These are phyloP conservation scores for Wickerhamiella brachini DNA, from an alignment of 805 yeast genomes.

Conservation along the genomic window DNA sequence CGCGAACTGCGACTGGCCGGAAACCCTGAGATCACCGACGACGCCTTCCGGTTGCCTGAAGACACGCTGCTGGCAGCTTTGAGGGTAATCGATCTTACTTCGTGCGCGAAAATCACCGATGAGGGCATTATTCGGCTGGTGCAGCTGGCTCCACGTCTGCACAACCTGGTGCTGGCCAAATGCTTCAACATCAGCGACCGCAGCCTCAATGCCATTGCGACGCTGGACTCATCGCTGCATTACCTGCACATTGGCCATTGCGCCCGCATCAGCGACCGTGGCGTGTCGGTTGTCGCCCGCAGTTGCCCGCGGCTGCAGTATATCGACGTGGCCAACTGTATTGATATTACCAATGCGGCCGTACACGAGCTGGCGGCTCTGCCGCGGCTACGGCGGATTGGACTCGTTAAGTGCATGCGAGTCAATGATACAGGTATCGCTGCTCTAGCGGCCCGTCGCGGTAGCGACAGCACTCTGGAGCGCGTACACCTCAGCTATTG, in stretches of 20 bases:
- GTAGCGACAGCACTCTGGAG: conserved; percentile 75
- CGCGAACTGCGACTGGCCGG: conserved; percentile 76
- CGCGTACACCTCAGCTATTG: conserved; percentile 91
- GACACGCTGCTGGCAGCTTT: conserved; percentile 45
- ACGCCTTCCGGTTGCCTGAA: conserved; percentile 37
- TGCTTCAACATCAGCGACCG: conserved; percentile 78
- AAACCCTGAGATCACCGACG: conserved; percentile 55
- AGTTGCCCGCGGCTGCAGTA: conserved; percentile 77
- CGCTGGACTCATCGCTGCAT: conserved; percentile 66
- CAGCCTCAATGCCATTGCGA: conserved; percentile 55
- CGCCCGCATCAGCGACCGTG: conserved; percentile 74
- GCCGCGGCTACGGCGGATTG: conserved; percentile 76
- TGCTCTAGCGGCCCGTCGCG: conserved; percentile 40
- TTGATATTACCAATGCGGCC: conserved; percentile 73
- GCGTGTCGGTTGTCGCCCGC: conserved; percentile 60
- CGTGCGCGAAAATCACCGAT: conserved; percentile 71
- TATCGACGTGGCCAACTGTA: conserved; percentile 90
- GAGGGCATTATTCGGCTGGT: conserved; percentile 60
- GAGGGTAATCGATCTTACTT: conserved; percentile 73
- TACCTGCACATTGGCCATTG: conserved; percentile 93
- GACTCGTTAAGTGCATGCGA: conserved; percentile 79
- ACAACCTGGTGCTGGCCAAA: conserved; percentile 81
- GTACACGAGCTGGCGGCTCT: conserved; percentile 61
- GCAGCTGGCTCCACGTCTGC: conserved; percentile 62
- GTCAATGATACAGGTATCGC: conserved; percentile 74